Evolutionary conservation across 2,329 filamentous ascomycete species (phyloP), one percentile per base, ranked within the genome.

Genomic region (Aspergillus novofumigatus): DNA sequence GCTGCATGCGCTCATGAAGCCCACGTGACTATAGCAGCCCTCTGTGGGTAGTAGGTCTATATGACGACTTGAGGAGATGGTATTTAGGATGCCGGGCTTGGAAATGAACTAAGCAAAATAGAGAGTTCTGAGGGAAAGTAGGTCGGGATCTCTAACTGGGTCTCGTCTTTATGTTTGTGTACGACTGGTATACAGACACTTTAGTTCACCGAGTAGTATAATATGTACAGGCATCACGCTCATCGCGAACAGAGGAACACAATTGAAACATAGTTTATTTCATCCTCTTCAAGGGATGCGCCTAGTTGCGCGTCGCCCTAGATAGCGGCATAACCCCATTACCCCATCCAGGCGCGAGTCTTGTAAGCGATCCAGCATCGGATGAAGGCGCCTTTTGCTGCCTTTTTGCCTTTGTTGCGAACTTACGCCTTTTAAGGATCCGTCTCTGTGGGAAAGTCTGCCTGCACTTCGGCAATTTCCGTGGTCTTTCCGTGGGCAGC

Each of bases 1-100:
- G n/a, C n/a, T n/a, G n/a, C n/a, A n/a, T n/a, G n/a, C n/a, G 4
- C 4, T 32, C 29, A 14, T 32, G 2, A 0, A 17, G 2, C 7
- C 1, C 32, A 38, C 14, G 32, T 38, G 32, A 35, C 32, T 17
- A 6, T 35, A 7, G 5, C 32, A 35, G 32, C 32, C 32, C 32
- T 38, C 3, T 38, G 5, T 35, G 11, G 5, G 29, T 4, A 4
- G 29, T 32, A 14, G 32, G 32, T 17, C 1, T 17, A 35, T 17
- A 2, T 3, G 32, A 17, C 5, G 14, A 17, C 14, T 17, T 38
- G 32, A n/a, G 32, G 32, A 38, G 2, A 7, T 35, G 32, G 29
- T 35, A 32, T 14, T 4, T 32, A 32, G 29, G 29, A 5, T 35
- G 29, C 29, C 29, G 4, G 29, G 4, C 4, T 32, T 32, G 29